Evolutionary conservation across 164 flowering plant species (phyloP).

Genomic region (Dillenia suffruticosa): DNA sequence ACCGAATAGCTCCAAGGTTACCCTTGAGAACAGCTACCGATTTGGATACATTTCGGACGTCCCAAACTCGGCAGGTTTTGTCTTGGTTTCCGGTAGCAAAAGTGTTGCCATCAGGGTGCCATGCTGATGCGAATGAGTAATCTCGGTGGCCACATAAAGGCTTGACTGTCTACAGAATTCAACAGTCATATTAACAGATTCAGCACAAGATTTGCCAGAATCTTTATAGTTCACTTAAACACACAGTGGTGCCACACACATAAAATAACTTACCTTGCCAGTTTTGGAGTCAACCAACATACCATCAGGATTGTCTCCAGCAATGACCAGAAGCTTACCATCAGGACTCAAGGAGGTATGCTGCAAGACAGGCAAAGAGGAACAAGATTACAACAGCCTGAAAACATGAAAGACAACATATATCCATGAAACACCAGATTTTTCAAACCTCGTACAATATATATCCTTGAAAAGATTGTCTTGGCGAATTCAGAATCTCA

Average conservation of each 20-base stretch:
- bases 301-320: conserved; percentile 83
- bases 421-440: too few relatives aligned
- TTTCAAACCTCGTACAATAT: too few relatives aligned
- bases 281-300: conserved; percentile 64
- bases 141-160: conserved; percentile 74
- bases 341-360: conserved; percentile 87
- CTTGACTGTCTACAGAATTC: conserved; percentile 39
- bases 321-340: conserved; percentile 71
- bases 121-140: conserved; percentile 94
- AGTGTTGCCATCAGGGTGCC: conserved; percentile 84
- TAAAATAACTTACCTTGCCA: conserved; percentile 59
- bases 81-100: conserved; percentile 98
- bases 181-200: background rate
- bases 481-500: too few relatives aligned
- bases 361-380: conserved; percentile 33
- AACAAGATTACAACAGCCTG: background rate
- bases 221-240: background rate
- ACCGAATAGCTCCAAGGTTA: conserved; percentile 87
- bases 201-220: too few relatives aligned
- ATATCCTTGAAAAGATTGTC: too few relatives aligned
- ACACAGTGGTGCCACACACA: background rate
- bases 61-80: conserved; percentile 96
- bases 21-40: conserved; percentile 76
- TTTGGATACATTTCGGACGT: conserved; percentile 58
- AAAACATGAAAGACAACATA: too few relatives aligned